Base-by-base conservation (phyloP, 2,329 filamentous ascomycete genomes). In the Cladophialophora exuberans region DNA sequence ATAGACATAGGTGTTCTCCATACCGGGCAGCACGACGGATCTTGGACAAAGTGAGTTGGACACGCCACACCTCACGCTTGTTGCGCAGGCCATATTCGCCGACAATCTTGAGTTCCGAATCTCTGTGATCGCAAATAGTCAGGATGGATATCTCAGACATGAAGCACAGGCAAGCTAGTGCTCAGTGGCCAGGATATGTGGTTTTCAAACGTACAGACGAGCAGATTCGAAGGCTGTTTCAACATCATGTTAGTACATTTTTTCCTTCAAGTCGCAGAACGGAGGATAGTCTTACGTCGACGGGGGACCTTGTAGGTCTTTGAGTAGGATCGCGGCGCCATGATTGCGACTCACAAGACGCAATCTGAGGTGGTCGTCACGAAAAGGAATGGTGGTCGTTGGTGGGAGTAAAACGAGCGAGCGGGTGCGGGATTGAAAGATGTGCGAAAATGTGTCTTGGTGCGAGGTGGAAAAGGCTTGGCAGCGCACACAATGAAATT, bases 11-110 rank as follows among this genome's bases (percentile, higher is more conserved):
- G 33, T 49, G 60, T 68, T 57, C 66, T 56, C 9, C 86, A 73
- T 89, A 97, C 93, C 94, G 94, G 78, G 94, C 94, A 88, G 94
- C 94, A 96, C 94, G 94, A 92, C 94, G 94, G 74, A 99, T 99
- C 88, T 97, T 97, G 83, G 94, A 97, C 76, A 99, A 88, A 74
- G 93, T 97, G 80, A 99, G 88, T 86, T 90, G 88, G 81, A 99
- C 94, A 81, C 94, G 91, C 94, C 94, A 99, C 76, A 99, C 94
- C 86, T 99, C 94, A 85, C 94, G 93, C 91, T 99, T 99, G 86
- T 99, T 99, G 82, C 92, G 90, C 73, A 99, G 90, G 82, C 94
- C 94, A 85, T 95, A 99, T 84, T 99, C 94, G 82, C 94, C 94
- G 74, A 99, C 93, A 80, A 94, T 88, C 89, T 99, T 99, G 81